These are phyloP conservation scores for Panaeolus papilionaceus DNA, from an alignment of 768 basidiomycete species.

Conservation along the genomic window DNA sequence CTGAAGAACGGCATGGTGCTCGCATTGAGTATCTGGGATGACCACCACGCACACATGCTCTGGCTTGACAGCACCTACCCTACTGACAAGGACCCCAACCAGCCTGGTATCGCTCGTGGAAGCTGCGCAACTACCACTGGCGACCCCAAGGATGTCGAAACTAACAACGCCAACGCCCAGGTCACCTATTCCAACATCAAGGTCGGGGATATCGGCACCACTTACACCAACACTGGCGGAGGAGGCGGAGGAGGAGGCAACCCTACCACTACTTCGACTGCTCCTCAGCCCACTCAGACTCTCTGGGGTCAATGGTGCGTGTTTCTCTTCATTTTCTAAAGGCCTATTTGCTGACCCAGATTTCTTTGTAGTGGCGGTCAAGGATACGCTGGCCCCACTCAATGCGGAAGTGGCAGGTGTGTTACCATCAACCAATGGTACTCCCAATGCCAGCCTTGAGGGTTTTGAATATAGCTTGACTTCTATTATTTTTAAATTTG, in stretches of 20 bases:
- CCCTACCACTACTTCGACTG: slow-evolving; percentile 27
- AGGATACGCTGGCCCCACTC: slow-evolving; percentile 26
- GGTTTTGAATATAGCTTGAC: too few species aligned
- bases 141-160: slow-evolving; percentile 9
- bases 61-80: slow-evolving; percentile 16
- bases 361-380: slow-evolving; percentile 27
- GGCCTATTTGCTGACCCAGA: background rate
- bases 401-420: slow-evolving; percentile 14
- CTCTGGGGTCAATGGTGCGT: slow-evolving; percentile 39
- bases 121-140: slow-evolving; percentile 1
- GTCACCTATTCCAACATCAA: slow-evolving; percentile 13
- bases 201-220: slow-evolving; percentile 13
- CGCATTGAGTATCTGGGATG: slow-evolving; percentile 35
- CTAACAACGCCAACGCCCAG: background rate
- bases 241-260: background rate
- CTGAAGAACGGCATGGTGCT: slow-evolving; percentile 53
- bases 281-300: slow-evolving; percentile 29
- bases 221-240: background rate
- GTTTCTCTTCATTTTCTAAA: too few species aligned
- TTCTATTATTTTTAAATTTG: too few species aligned
- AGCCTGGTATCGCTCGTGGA: slow-evolving; percentile 15
- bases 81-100: slow-evolving; percentile 7
- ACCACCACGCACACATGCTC: slow-evolving; percentile 14
- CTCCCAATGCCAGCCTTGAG: background rate
- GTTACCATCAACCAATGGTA: background rate